Evolutionary conservation across 352 stramenopile species (phyloP).

Genomic region (Globisporangium polare): DNA sequence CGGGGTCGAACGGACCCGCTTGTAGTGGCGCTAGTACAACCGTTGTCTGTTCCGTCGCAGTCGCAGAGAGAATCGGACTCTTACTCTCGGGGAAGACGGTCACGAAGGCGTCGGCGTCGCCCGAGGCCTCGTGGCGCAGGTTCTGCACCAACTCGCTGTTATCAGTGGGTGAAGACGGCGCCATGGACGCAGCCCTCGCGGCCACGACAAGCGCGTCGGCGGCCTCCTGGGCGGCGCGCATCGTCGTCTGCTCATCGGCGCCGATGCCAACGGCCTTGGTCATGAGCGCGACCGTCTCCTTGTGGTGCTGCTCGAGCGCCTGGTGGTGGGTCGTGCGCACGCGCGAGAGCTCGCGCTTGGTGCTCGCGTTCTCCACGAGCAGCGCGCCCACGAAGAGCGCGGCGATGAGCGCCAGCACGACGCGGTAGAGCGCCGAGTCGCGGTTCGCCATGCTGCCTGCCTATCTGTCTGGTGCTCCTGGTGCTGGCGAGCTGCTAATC

Average conservation of each 20-base stretch:
- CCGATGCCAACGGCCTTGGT: background rate
- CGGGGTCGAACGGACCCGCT: too few species aligned
- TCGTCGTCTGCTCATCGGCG: too few species aligned
- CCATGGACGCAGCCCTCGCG: too few species aligned
- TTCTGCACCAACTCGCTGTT: background rate
- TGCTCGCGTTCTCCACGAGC: constrained; percentile 12
- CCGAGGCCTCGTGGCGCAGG: background rate
- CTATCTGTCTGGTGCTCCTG: too few species aligned
- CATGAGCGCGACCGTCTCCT: background rate
- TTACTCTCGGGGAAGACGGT: background rate
- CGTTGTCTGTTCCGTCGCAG: background rate
- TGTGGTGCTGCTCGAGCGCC: background rate
- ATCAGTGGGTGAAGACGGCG: background rate
- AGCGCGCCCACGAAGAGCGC: constrained; percentile 8
- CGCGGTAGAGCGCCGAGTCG: background rate
- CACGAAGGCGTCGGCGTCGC: background rate
- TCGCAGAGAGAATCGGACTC: background rate
- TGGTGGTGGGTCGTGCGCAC: background rate
- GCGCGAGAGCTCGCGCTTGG: constrained; percentile 1
- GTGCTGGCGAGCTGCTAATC: background rate
- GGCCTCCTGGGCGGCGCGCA: too few species aligned
- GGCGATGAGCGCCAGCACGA: background rate
- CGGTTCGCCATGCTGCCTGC: background rate
- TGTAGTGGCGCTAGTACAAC: too few species aligned
- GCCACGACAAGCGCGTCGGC: too few species aligned